Conservation (phyloP, 208 protist species). For the Trypanosoma cruzi region DNA sequence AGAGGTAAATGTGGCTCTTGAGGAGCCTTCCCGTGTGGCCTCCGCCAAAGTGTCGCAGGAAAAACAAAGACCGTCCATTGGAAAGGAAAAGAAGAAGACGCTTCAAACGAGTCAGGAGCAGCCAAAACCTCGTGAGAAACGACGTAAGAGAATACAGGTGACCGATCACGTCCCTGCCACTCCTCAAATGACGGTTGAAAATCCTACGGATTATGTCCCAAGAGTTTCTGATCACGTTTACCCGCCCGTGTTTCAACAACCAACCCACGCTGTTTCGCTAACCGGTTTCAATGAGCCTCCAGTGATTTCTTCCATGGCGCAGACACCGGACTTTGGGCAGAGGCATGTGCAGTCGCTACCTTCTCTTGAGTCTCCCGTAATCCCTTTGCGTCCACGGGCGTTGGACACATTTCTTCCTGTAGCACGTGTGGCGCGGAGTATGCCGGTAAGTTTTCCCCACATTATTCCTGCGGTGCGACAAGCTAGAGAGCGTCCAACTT, state of each 20-base stretch:
- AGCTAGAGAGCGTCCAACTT: neutral
- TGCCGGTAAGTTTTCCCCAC: conserved; percentile 8
- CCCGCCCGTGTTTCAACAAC: neutral
- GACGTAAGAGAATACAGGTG: neutral
- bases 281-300: conserved; percentile 26
- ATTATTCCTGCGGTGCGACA: neutral
- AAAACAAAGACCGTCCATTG: too few relatives aligned
- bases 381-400: conserved; percentile 6
- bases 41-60: too few relatives aligned
- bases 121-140: neutral
- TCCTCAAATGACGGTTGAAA: neutral
- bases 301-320: conserved; percentile 4
- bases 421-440: neutral
- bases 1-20: neutral
- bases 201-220: neutral
- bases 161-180: neutral
- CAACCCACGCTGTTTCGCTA: conserved; percentile 10
- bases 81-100: too few relatives aligned
- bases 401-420: conserved; percentile 14
- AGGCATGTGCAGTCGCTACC: neutral
- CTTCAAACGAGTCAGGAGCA: neutral
- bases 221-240: neutral
- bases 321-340: neutral
- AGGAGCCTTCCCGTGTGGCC: too few relatives aligned
- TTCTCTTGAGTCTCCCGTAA: conserved; percentile 22